Base-by-base conservation (phyloP, 164 flowering plant genomes). In the Malania oleifera region DNA sequence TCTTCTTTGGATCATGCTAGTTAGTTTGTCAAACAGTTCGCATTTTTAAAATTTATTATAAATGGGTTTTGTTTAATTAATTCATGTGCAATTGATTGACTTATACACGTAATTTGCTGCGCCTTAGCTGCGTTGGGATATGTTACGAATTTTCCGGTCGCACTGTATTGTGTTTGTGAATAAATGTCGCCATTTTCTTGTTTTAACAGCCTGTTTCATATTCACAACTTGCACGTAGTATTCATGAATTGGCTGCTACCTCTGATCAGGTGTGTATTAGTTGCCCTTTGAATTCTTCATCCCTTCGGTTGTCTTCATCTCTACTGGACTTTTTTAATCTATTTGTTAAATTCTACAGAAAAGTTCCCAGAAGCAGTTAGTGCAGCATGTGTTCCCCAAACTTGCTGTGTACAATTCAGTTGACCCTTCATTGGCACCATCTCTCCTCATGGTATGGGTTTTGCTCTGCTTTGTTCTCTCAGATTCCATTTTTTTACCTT, bases 341-440 rank as follows among this genome's bases (percentile, higher is more conserved):
- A 2, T 15, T 26, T 41, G 14, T 58, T 15, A 23, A 50, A 14
- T 14, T 49, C 34, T 74, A 62, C 53, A 92, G 98, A 93, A 90
- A 86, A 90, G 77, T 64, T 87, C 98, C 57, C 95, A 83, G 74
- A 86, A 75, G 80, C 97, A 90, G 70, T 71, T 93, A 60, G 83
- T 87, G 64, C 80, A 83, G 67, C 90, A 93, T 64, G 98, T 93
- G 19, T 93, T 93, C 60, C 99, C 99, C 27, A 93, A 93, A 64
- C 96, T 93, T 56, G 99, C 99, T 7, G 99, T 93, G 1, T 93
- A 93, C 78, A 93, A 93, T 64, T 93, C 99, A 19, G 99, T 93
- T 35, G 99, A 93, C 56, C 99, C 99, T 62, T 93, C 99, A 1
- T 60, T 93, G 73, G 99, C 99, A 0, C 99, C 99, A 24, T 93